Percentiles rank a stretch among this genome's conserved stretches.
These are phyloP conservation scores for Davidsoniella virescens DNA, from an alignment of 2,329 filamentous ascomycete species.

Conservation along the genomic window DNA sequence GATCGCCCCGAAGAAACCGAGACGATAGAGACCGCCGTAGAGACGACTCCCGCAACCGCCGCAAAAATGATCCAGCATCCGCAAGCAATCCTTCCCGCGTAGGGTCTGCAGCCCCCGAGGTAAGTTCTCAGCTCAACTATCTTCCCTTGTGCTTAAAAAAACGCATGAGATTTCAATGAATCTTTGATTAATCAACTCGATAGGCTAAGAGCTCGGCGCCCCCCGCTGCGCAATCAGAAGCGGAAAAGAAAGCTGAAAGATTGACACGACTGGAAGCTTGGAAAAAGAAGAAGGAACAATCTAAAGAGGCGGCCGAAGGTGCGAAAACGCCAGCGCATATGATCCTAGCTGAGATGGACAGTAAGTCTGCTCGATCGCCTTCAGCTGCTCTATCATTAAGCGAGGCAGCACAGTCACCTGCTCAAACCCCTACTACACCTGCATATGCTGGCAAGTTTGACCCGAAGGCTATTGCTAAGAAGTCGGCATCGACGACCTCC, in stretches of 20 bases:
- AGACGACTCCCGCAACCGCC: conserved; percentile 20
- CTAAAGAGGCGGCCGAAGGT: conserved; percentile 45
- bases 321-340: conserved; percentile 51
- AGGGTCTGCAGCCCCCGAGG: conserved; percentile 29
- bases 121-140: conserved; percentile 35
- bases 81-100: conserved; percentile 22
- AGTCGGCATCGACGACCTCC: conserved; percentile 42
- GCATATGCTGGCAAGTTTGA: conserved; percentile 69
- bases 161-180: background rate
- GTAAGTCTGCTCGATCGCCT: conserved; percentile 39
- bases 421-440: conserved; percentile 19
- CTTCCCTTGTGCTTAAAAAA: background rate
- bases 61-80: conserved; percentile 49
- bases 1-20: conserved; percentile 32
- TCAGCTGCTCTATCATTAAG: conserved; percentile 33
- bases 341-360: conserved; percentile 58
- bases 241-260: conserved; percentile 64
- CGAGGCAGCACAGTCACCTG: conserved; percentile 30
- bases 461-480: conserved; percentile 42
- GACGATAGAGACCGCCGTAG: conserved; percentile 45
- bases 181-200: conserved; percentile 10
- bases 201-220: conserved; percentile 17
- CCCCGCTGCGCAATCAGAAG: conserved; percentile 41
- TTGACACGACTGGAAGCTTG: conserved; percentile 73
- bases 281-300: conserved; percentile 78